Base-by-base conservation (phyloP, 495 filamentous ascomycete species). In the Hypomontagnella submonticulosa region DNA sequence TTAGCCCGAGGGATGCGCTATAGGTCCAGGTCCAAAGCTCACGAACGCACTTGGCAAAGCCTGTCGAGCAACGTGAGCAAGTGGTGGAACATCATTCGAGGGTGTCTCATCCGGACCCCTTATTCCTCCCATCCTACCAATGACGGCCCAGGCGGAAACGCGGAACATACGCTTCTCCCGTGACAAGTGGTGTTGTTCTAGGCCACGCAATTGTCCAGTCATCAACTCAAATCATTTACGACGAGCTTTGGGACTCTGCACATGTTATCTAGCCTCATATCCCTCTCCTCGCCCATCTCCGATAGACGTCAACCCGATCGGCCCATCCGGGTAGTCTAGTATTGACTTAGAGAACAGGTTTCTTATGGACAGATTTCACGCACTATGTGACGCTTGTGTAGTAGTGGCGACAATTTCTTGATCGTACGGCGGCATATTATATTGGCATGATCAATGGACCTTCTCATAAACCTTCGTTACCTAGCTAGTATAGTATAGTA, bases 1-100 rank as follows among this genome's bases (percentile, higher is more conserved):
- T 51, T 56, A 56, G 10, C 59, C 55, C 55, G 60, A 54, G 43
- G 27, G 36, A 16, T 62, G 58, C 52, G 64, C 52, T 47, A 62
- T 62, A 51, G 50, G 33, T 16, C 30, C 47, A 30, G 33, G 32
- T 58, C 41, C 12, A 50, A 50, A 32, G 6, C 41, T 56, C 36
- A 51, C 36, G 23, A 34, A 37, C 34, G 23, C 23, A 30, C 53
- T 38, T 36, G 47, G 54, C 27, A 58, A 59, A 37, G n/a, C 52
- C 41, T 60, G 47, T 50, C 20, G n/a, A 47, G 41, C 66, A 69
- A 69, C 66, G 66, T 69, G 66, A 63, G 60, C 27, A 41, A 63
- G 54, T 38, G 19, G 20, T 55, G 43, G 12, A 43, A 69, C 54
- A 51, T 60, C 38, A 69, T 69, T 69, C 66, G 66, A 68, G 57